Evolutionary conservation across 1,139 yeast genomes (phyloP), one percentile per base, ranked within the genome.

Genomic region (Suhomyces coccinellae): DNA sequence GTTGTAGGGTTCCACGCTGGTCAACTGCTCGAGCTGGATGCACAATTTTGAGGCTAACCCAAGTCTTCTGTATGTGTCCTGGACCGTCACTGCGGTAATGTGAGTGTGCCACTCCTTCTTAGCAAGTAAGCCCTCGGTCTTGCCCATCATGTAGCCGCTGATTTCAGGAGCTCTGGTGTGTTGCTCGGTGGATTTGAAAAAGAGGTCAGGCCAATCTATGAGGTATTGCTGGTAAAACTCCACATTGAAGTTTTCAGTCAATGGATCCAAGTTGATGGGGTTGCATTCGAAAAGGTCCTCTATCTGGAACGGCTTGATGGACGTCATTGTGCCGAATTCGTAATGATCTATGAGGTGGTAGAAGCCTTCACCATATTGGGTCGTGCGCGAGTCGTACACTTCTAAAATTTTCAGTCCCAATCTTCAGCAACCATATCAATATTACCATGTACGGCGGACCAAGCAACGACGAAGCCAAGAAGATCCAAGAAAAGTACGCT

Each of bases 51-150:
- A 82, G 0, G 97, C 99, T 40, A 91, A 70, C 2, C 96, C 96
- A 16, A 93, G 75, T 48, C 99, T 71, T 48, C 99, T 72, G 59
- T 86, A 91, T 44, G 82, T 83, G 22, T 87, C 84, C 50, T 86
- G 86, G 0, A 95, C 86, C 0, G 99, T 90, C 3, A 95, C 97
- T 0, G 99, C 99, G 0, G 98, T 90, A 46, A 95, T 90, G 64
- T 95, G 99, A 0, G 96, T 82, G 60, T 95, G 99, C 96, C 97
- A 93, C 53, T 90, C 95, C 44, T 77, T 80, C 14, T 77, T 80
- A 17, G 72, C 69, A 33, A 73, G 51, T 44, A 67, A 58, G 1
- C 99, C 99, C 64, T 95, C 99, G 3, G 96, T 85, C 65, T 95
- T 95, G n/a, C 95, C 99, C 81, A 95, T 83, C 95, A 95, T 84